Evolutionary conservation across 2,329 filamentous ascomycete genomes (phyloP).

Genomic region (Remersonia thermophila): DNA sequence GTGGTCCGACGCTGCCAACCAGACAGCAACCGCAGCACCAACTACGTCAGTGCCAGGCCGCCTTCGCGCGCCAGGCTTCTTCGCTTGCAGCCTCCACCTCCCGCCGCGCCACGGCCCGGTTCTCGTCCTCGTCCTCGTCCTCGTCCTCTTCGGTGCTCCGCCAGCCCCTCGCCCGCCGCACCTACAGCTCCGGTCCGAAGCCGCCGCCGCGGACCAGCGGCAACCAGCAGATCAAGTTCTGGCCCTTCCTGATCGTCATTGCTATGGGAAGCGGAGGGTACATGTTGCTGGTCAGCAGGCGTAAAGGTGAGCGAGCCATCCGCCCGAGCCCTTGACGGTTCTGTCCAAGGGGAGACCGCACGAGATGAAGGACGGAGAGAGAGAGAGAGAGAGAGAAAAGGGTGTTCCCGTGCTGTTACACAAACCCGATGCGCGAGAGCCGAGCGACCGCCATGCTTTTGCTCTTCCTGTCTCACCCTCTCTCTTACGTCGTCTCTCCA

Average conservation of each 20-base stretch:
- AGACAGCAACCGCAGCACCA: conserved; percentile 7
- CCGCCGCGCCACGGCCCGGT: conserved; percentile 1
- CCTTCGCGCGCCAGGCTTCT: conserved; percentile 6
- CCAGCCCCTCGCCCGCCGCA: background rate
- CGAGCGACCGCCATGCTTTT: too few species aligned
- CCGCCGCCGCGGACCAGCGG: conserved; percentile 4
- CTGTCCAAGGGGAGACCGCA: too few species aligned
- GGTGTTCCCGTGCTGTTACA: too few species aligned
- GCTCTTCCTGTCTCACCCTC: too few species aligned
- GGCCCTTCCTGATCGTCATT: conserved; percentile 43
- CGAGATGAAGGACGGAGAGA: too few species aligned
- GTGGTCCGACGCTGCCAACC: conserved; percentile 1
- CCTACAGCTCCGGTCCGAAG: too few species aligned
- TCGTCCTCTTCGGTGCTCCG: conserved; percentile 4
- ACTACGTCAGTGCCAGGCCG: background rate
- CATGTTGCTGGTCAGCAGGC: conserved; percentile 36
- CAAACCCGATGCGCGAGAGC: too few species aligned
- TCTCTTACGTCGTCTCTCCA: too few species aligned
- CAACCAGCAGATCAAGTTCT: conserved; percentile 36
- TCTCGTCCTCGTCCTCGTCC: too few species aligned
- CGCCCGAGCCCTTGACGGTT: too few species aligned
- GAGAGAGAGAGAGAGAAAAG: too few species aligned
- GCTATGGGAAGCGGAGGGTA: conserved; percentile 37
- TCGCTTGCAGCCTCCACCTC: conserved; percentile 1
- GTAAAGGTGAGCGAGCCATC: conserved; percentile 39